These are phyloP conservation scores for Boletellus ananas DNA, from an alignment of 768 basidiomycete species.

Conservation along the genomic window DNA sequence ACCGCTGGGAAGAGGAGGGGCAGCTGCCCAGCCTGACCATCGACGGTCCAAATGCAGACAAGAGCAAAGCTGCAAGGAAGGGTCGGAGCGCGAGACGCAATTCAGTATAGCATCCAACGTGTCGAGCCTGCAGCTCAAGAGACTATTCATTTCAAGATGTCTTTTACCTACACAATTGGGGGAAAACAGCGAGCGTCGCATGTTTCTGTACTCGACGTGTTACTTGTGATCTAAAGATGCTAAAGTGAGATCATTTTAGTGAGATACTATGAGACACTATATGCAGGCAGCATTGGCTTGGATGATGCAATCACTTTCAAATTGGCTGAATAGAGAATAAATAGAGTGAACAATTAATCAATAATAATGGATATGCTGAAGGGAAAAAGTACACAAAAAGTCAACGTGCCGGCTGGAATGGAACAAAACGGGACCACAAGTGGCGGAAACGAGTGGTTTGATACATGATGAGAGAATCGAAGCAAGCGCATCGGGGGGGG, in stretches of 20 bases:
- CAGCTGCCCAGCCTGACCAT: conserved; percentile 73
- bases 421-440: conserved; percentile 6
- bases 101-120: conserved; percentile 42
- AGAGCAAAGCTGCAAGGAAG: conserved; percentile 50
- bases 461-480: conserved; percentile 19
- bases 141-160: conserved; percentile 10
- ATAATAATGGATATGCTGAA: conserved; percentile 35
- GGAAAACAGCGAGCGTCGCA: conserved; percentile 13
- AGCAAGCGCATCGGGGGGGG: conserved; percentile 9
- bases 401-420: conserved; percentile 6
- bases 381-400: conserved; percentile 7
- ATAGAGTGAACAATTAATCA: conserved; percentile 31
- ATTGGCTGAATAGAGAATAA: conserved; percentile 15
- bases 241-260: neutral
- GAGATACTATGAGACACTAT: conserved; percentile 11
- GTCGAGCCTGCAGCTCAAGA: neutral
- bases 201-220: conserved; percentile 20
- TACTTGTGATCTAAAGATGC: conserved; percentile 15
- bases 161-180: conserved; percentile 16
- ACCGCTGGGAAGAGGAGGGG: conserved; percentile 79
- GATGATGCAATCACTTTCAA: conserved; percentile 7
- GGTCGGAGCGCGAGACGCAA: conserved; percentile 77
- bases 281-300: conserved; percentile 10
- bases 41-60: conserved; percentile 46
- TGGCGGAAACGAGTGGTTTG: conserved; percentile 9